Conservation (phyloP, 176 grass and related monocot species). For the Zea luxurians region DNA sequence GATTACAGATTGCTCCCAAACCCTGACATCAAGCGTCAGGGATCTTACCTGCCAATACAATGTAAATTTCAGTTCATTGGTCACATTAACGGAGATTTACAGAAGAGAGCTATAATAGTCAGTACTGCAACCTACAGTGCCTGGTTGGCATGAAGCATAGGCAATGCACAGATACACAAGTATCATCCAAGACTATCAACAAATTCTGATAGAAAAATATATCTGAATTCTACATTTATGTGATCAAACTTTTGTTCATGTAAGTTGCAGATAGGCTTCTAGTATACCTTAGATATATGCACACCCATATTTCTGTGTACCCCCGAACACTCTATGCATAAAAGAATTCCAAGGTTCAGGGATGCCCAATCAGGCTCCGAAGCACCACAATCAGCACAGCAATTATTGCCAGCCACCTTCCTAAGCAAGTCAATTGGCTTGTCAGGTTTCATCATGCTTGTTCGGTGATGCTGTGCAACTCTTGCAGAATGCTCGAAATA, state of each 20-base stretch:
- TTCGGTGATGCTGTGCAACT: slow-evolving; percentile 67
- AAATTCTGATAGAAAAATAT: slow-evolving; percentile 25
- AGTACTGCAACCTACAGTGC: background rate
- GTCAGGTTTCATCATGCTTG: slow-evolving; percentile 80
- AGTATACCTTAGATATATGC: slow-evolving; percentile 95
- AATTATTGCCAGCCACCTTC: slow-evolving; percentile 84
- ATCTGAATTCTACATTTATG: background rate
- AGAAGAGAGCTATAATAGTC: background rate
- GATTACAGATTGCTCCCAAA: slow-evolving; percentile 96
- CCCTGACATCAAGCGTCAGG: slow-evolving; percentile 97
- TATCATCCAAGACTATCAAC: slow-evolving; percentile 9
- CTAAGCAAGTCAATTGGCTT: slow-evolving; percentile 96
- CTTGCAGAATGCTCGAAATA: slow-evolving; percentile 74
- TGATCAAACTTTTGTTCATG: background rate
- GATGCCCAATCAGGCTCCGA: slow-evolving; percentile 96
- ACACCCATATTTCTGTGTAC: slow-evolving; percentile 99
- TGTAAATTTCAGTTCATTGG: slow-evolving; percentile 27
- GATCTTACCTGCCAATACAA: slow-evolving; percentile 82
- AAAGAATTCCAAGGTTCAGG: slow-evolving; percentile 86
- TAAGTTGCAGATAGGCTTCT: slow-evolving; percentile 15
- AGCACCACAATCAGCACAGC: slow-evolving; percentile 88
- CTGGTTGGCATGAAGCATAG: slow-evolving; percentile 28
- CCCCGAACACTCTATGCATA: slow-evolving; percentile 97
- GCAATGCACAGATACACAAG: slow-evolving; percentile 6
- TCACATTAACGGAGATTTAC: slow-evolving; percentile 17